These are phyloP conservation scores for Simplicillium sp. DNA, from an alignment of 2,329 filamentous ascomycete species.

Conservation along the genomic window DNA sequence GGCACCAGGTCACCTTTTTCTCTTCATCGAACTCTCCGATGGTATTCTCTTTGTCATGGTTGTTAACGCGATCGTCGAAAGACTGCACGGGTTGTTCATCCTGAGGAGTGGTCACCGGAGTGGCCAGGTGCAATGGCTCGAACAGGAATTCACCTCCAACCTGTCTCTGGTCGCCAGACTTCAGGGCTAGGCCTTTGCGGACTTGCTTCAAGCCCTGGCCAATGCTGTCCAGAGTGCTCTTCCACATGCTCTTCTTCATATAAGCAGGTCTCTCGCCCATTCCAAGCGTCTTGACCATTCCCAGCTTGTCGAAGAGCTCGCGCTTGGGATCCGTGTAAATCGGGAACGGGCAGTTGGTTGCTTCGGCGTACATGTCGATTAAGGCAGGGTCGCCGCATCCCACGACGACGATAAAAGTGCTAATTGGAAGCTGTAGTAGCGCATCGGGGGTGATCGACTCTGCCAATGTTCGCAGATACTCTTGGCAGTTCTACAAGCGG, in stretches of 20 bases:
- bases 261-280: conserved; percentile 55
- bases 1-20: conserved; percentile 67
- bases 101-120: conserved; percentile 34
- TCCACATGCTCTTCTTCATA: conserved; percentile 44
- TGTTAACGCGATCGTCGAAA: conserved; percentile 10
- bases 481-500: conserved; percentile 57
- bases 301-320: conserved; percentile 56
- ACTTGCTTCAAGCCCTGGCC: conserved; percentile 51
- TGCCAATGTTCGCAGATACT: conserved; percentile 57
- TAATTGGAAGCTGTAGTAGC: conserved; percentile 40
- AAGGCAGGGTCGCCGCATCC: conserved; percentile 62
- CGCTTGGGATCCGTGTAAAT: conserved; percentile 67
- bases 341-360: conserved; percentile 59
- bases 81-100: conserved; percentile 16
- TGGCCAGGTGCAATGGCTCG: conserved; percentile 39
- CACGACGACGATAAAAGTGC: conserved; percentile 58
- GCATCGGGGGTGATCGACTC: conserved; percentile 42
- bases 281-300: conserved; percentile 56
- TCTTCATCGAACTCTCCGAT: conserved; percentile 29
- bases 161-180: conserved; percentile 57
- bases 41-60: conserved; percentile 5
- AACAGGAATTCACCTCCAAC: conserved; percentile 76
- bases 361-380: conserved; percentile 55
- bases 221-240: conserved; percentile 40
- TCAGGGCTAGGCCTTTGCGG: conserved; percentile 46